A percentile compares a stretch with the other conserved stretches of the same genome.
These are phyloP conservation scores for Fistulifera pelliculosa DNA, from an alignment of 108 stramenopile species.

Conservation along the genomic window DNA sequence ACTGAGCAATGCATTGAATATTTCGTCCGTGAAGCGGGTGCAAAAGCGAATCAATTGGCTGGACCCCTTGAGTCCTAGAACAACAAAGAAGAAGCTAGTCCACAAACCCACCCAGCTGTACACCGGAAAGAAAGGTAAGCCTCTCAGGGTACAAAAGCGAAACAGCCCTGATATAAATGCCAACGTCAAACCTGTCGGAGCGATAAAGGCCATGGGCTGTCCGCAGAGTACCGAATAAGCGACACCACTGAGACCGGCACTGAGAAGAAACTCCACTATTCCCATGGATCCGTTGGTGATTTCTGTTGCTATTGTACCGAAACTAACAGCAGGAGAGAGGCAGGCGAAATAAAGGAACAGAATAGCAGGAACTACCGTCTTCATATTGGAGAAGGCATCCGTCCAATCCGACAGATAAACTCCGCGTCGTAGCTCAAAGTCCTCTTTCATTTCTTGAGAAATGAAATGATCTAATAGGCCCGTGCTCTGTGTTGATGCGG, in stretches of 20 bases:
- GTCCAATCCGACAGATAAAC: slow-evolving; percentile 33
- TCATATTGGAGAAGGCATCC: slow-evolving; percentile 45
- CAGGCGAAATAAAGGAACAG: slow-evolving; percentile 95
- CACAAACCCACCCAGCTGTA: slow-evolving; percentile 94
- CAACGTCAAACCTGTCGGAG: slow-evolving; percentile 92
- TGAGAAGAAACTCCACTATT: slow-evolving; percentile 84
- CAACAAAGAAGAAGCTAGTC: slow-evolving; percentile 79
- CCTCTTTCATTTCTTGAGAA: slow-evolving; percentile 28
- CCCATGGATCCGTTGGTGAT: slow-evolving; percentile 85
- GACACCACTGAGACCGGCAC: slow-evolving; percentile 82
- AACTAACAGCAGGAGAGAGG: slow-evolving; percentile 87
- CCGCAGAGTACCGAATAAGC: slow-evolving; percentile 80
- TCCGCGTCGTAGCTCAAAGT: slow-evolving; percentile 33
- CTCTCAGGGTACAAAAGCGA: slow-evolving; percentile 57
- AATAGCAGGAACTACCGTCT: slow-evolving; percentile 69
- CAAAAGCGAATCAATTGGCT: slow-evolving; percentile 83
- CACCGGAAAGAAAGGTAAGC: slow-evolving; percentile 87
- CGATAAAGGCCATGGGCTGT: slow-evolving; percentile 96
- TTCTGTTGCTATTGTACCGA: slow-evolving; percentile 85
- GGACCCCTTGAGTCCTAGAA: slow-evolving; percentile 73
- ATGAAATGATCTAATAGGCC: background rate
- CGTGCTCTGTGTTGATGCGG: background rate
- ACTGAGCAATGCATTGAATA: slow-evolving; percentile 91
- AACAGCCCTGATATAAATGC: slow-evolving; percentile 90
- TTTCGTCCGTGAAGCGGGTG: slow-evolving; percentile 95